Percentiles rank a stretch among this genome's conserved stretches.
phyloP scores from a whole-genome alignment of 2,329 filamentous ascomycete genomes.

The Trichoderma oligosporum region DNA sequence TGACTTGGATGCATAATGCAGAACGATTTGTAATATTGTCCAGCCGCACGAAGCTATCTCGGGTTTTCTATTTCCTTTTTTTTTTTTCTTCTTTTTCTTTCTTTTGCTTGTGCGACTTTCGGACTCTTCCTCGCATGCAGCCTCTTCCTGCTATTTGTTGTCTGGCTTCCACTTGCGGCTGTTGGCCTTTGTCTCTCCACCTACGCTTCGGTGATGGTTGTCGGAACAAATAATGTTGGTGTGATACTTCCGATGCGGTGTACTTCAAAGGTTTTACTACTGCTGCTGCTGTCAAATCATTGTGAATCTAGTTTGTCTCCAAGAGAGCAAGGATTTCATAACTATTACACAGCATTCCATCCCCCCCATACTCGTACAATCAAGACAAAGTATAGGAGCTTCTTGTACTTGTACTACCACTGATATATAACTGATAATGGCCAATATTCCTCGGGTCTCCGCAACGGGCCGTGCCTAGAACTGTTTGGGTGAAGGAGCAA shows the following conservation, averaged over 20 bases:
- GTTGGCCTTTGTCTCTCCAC: background rate
- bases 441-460: slow-evolving; percentile 5
- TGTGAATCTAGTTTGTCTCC: too few relatives aligned
- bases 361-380: too few relatives aligned
- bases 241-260: background rate
- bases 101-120: background rate
- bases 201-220: background rate
- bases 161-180: background rate
- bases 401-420: too few relatives aligned
- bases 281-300: too few relatives aligned
- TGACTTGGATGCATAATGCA: background rate
- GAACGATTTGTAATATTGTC: background rate
- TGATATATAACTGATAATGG: too few relatives aligned
- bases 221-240: background rate
- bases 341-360: too few relatives aligned
- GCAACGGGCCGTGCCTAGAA: slow-evolving; percentile 20
- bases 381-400: too few relatives aligned
- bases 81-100: background rate
- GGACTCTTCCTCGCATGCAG: too few relatives aligned
- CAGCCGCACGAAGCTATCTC: slow-evolving; percentile 1
- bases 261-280: background rate
- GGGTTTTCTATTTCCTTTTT: background rate
- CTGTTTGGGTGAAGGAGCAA: slow-evolving; percentile 16
- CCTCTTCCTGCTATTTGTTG: background rate
- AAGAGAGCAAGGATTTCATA: too few relatives aligned